phyloP scores from a whole-genome alignment of 1,284 basidiomycete species.

The Irpex sp. region DNA sequence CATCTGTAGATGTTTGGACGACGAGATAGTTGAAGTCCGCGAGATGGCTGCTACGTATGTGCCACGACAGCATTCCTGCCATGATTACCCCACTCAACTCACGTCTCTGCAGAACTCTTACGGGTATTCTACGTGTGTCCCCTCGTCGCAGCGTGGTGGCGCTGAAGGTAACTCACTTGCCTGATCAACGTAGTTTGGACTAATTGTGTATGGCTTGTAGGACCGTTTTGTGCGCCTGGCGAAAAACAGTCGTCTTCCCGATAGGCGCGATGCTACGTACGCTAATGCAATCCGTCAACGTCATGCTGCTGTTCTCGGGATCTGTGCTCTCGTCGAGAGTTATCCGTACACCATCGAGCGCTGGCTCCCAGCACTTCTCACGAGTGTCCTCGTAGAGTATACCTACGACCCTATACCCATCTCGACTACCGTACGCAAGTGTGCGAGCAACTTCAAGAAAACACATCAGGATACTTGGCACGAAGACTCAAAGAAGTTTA shows the following conservation, averaged over 20 bases:
- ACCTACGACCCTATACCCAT: constrained; percentile 83
- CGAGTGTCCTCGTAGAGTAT: constrained; percentile 72
- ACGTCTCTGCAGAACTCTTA: constrained; percentile 55
- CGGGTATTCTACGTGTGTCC: constrained; percentile 78
- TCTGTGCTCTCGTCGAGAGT: constrained; percentile 76
- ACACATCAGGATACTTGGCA: constrained; percentile 85
- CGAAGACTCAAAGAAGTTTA: constrained; percentile 74
- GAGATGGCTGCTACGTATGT: constrained; percentile 73
- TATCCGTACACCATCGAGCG: constrained; percentile 85
- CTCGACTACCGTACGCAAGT: constrained; percentile 68
- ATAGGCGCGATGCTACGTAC: constrained; percentile 55
- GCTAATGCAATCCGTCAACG: constrained; percentile 63
- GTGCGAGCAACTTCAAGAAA: constrained; percentile 73
- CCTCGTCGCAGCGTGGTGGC: constrained; percentile 71
- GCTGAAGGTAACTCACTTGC: constrained; percentile 46
- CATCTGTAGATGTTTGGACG: constrained; percentile 66
- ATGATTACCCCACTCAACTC: neutral
- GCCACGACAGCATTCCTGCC: too few relatives aligned
- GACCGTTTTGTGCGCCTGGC: constrained; percentile 69
- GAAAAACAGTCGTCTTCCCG: constrained; percentile 55
- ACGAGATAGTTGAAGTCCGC: constrained; percentile 72
- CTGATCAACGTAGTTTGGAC: neutral
- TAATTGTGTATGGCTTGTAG: constrained; percentile 26
- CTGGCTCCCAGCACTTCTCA: constrained; percentile 79
- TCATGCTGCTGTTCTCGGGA: constrained; percentile 77